A percentile compares a stretch with the other conserved stretches of the same genome.
phyloP scores from a whole-genome alignment of 495 filamentous ascomycete genomes.

The Zalerion maritima region DNA sequence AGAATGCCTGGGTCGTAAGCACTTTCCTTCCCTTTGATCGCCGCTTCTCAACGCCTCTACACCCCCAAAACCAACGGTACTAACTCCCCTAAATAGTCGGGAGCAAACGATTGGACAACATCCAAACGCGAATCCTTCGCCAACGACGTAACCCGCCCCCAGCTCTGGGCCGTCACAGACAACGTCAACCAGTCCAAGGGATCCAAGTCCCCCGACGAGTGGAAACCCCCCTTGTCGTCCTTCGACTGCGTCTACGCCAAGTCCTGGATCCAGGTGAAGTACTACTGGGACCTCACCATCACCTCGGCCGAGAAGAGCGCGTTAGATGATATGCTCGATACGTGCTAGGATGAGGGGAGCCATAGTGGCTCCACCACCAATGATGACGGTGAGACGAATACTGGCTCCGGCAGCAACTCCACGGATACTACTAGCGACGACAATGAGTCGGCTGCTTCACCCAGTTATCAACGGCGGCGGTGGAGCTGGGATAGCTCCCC shows the following conservation, averaged over 20 bases:
- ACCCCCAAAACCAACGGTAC: background rate
- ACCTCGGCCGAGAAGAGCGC: slow-evolving; percentile 48
- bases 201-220: slow-evolving; percentile 51
- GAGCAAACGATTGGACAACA: slow-evolving; percentile 45
- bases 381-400: too few species aligned
- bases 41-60: background rate
- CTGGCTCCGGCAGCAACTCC: too few species aligned
- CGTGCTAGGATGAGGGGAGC: slow-evolving; percentile 40
- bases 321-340: slow-evolving; percentile 46
- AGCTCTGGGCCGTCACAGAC: slow-evolving; percentile 61
- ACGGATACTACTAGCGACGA: too few species aligned
- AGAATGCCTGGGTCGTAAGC: slow-evolving; percentile 57
- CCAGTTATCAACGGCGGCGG: too few species aligned
- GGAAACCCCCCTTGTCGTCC: slow-evolving; percentile 54
- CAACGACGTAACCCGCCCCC: slow-evolving; percentile 56
- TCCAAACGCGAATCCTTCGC: slow-evolving; percentile 47
- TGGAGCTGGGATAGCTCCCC: too few species aligned
- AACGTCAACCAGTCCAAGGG: slow-evolving; percentile 58
- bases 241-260: slow-evolving; percentile 64
- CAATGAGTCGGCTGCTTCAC: too few species aligned
- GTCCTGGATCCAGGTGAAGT: slow-evolving; percentile 59
- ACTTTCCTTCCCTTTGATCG: background rate
- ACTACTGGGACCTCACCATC: slow-evolving; percentile 40
- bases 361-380: too few species aligned
- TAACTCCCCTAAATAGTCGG: slow-evolving; percentile 20